A percentile compares a stretch with the other conserved stretches of the same genome.
Evolutionary conservation across 768 basidiomycete species (phyloP).

Genomic region (Scleroderma bovista): DNA sequence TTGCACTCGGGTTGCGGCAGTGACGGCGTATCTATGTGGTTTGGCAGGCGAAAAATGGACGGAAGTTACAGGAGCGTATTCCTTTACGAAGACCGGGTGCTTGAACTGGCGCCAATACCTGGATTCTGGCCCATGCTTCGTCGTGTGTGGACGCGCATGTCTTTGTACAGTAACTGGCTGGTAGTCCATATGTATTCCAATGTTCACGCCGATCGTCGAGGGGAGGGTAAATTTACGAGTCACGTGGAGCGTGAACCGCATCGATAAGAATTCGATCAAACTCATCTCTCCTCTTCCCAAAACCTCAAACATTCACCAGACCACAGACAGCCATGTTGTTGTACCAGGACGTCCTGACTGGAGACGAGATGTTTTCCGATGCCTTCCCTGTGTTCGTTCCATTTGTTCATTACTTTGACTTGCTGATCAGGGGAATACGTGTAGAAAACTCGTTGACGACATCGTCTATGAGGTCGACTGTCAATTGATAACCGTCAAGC

Average conservation of each 20-base stretch:
- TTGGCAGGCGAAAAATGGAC: slow-evolving; percentile 84
- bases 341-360: slow-evolving; percentile 65
- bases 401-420: slow-evolving; percentile 1
- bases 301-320: too few species aligned
- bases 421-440: slow-evolving; percentile 6
- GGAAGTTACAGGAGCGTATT: slow-evolving; percentile 93
- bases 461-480: slow-evolving; percentile 89
- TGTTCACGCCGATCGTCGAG: slow-evolving; percentile 15
- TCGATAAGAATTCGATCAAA: not conserved
- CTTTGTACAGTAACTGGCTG: slow-evolving; percentile 63
- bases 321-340: slow-evolving; percentile 54
- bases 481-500: slow-evolving; percentile 58
- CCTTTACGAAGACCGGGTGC: slow-evolving; percentile 91
- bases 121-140: slow-evolving; percentile 68
- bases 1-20: slow-evolving; percentile 88
- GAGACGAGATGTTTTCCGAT: slow-evolving; percentile 92
- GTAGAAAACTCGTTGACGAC: slow-evolving; percentile 71
- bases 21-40: slow-evolving; percentile 94
- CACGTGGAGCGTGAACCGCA: not conserved
- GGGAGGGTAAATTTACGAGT: slow-evolving; percentile 9
- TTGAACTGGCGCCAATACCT: slow-evolving; percentile 86
- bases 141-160: slow-evolving; percentile 50
- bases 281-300: not conserved
- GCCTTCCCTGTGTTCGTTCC: slow-evolving; percentile 75
- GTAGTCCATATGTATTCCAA: slow-evolving; percentile 60